Percentiles rank a stretch among this genome's conserved stretches.
Evolutionary conservation across 768 basidiomycete species (phyloP).

Genomic region (Pilatotrama ljubarskyi): DNA sequence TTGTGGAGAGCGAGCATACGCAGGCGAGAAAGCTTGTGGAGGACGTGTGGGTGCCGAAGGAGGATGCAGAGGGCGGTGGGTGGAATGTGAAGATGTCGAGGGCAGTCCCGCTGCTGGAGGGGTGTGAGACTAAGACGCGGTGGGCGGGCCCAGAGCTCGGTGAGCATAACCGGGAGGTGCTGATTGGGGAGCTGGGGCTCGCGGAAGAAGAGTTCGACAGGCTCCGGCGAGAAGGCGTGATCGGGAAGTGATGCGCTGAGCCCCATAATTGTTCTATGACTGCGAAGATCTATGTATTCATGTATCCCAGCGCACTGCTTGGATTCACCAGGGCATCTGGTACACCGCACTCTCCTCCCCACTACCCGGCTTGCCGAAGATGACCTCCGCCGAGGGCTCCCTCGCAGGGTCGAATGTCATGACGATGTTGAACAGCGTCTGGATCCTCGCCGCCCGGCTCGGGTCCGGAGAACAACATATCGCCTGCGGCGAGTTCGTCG

Average conservation of each 20-base stretch:
- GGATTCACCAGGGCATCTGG: conserved; percentile 21
- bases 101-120: conserved; percentile 63
- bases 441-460: conserved; percentile 23
- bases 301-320: not conserved
- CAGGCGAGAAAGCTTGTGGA: conserved; percentile 55
- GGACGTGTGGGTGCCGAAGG: conserved; percentile 52
- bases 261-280: not conserved
- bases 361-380: conserved; percentile 33
- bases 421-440: conserved; percentile 39
- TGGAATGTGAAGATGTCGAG: conserved; percentile 71
- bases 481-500: conserved; percentile 31
- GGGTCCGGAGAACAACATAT: conserved; percentile 34
- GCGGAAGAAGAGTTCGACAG: conserved; percentile 26
- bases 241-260: conserved; percentile 23
- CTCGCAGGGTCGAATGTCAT: conserved; percentile 32
- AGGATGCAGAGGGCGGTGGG: conserved; percentile 30
- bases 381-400: conserved; percentile 33
- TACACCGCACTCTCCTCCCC: conserved; percentile 22
- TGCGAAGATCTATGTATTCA: not conserved
- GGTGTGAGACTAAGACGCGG: conserved; percentile 54
- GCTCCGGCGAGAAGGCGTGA: conserved; percentile 27
- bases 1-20: conserved; percentile 59
- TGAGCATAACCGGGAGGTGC: conserved; percentile 36
- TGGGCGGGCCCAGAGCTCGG: conserved; percentile 77
- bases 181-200: conserved; percentile 32